Conservation (phyloP, 768 basidiomycete genomes). For the Inosperma sp. region DNA sequence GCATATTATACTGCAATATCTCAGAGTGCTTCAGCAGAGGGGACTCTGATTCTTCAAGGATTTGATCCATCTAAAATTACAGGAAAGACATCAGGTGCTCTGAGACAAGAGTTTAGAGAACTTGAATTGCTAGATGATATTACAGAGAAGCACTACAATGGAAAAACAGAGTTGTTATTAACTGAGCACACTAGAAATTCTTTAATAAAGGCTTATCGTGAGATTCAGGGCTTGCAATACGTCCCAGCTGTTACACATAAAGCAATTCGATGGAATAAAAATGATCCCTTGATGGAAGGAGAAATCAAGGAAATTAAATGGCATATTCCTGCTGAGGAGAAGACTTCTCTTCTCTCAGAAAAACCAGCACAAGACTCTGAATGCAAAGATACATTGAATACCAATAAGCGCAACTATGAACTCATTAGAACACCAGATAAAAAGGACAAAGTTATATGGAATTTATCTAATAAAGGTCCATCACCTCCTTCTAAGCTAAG, state of each 20-base stretch:
- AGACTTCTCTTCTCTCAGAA: no score
- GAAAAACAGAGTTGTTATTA: conserved; percentile 15
- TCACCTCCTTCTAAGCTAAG: background rate
- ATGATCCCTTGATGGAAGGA: conserved; percentile 14
- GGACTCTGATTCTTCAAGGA: conserved; percentile 25
- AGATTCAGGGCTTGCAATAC: conserved; percentile 19
- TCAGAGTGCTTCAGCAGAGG: conserved; percentile 19
- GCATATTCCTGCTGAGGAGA: background rate
- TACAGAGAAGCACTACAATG: conserved; percentile 21
- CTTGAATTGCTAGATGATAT: no score
- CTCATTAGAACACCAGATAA: no score
- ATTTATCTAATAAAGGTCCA: background rate
- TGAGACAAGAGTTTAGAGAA: no score
- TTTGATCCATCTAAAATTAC: no score
- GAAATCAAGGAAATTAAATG: background rate
- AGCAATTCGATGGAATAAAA: conserved; percentile 15
- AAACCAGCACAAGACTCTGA: no score
- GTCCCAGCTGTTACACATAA: conserved; percentile 17
- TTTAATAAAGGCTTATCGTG: conserved; percentile 17
- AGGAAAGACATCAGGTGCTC: no score
- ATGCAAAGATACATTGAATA: no score
- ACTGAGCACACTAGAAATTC: conserved; percentile 16
- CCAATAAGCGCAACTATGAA: no score
- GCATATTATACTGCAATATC: no score
- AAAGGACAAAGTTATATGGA: no score